Evolutionary conservation across 345 rosid genomes (phyloP).

Genomic region (Linum tenue): DNA sequence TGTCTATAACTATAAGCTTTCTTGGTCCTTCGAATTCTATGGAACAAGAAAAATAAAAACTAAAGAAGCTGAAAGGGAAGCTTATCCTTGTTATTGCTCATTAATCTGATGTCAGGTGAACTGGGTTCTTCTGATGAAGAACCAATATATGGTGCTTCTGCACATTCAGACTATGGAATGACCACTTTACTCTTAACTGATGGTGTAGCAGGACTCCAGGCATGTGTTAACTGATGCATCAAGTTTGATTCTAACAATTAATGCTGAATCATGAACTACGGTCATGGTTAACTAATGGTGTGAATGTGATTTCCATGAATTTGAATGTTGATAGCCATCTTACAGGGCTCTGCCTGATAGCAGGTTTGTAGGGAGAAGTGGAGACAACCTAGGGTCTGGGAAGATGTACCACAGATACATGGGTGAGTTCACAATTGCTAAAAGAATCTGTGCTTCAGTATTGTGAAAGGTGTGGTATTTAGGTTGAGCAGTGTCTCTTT

Average conservation of each 20-base stretch:
- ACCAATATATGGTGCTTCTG: slow-evolving; percentile 51
- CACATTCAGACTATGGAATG: slow-evolving; percentile 87
- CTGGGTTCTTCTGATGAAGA: slow-evolving; percentile 32
- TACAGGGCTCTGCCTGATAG: background rate
- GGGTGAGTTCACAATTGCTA: slow-evolving; percentile 41
- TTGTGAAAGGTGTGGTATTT: background rate
- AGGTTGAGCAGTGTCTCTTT: too few species aligned
- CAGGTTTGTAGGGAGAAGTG: slow-evolving; percentile 72
- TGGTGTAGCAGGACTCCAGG: slow-evolving; percentile 88
- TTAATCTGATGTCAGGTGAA: slow-evolving; percentile 35
- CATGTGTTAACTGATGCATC: slow-evolving; percentile 9
- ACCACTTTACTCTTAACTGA: slow-evolving; percentile 67
- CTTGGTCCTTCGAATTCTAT: too few species aligned
- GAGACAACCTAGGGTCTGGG: slow-evolving; percentile 51
- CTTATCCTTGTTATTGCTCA: background rate
- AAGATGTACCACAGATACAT: slow-evolving; percentile 44
- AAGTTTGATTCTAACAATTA: background rate
- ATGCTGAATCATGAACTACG: background rate
- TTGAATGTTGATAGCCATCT: background rate
- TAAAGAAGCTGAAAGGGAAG: background rate
- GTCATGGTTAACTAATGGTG: background rate
- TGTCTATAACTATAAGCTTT: too few species aligned
- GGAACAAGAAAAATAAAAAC: too few species aligned
- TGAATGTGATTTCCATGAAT: too few species aligned
- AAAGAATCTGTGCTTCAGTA: background rate